Percentiles rank a stretch among this genome's conserved stretches.
phyloP scores from a whole-genome alignment of 1,284 basidiomycete species.

The Agaricales sp. region DNA sequence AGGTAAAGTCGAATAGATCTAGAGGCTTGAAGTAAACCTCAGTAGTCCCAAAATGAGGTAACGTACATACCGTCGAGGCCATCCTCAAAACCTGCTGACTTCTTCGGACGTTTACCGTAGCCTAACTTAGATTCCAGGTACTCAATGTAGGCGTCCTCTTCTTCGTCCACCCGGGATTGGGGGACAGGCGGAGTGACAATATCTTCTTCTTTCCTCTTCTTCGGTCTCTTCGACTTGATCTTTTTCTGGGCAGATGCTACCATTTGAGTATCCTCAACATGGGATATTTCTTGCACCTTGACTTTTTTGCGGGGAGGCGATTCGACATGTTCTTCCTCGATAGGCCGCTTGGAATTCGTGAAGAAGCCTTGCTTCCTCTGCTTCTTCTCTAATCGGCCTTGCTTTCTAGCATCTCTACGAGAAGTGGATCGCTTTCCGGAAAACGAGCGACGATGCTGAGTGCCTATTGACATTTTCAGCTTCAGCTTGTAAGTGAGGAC shows the following conservation, averaged over 20 bases:
- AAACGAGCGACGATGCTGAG: background rate
- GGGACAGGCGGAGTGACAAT: background rate
- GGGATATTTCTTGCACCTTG: constrained; percentile 13
- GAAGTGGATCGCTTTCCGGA: constrained; percentile 13
- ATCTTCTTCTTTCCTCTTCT: background rate
- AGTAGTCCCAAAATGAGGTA: constrained; percentile 1
- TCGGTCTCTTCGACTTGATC: background rate
- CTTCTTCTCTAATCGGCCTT: constrained; percentile 46
- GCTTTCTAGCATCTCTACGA: constrained; percentile 58
- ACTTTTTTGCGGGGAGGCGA: constrained; percentile 36
- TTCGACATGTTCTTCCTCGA: constrained; percentile 29
- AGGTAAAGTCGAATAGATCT: constrained; percentile 47
- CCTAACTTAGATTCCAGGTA: constrained; percentile 69
- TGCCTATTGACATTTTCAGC: too few species aligned
- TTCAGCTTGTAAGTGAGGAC: too few species aligned
- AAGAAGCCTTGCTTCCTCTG: constrained; percentile 50
- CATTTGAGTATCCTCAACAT: background rate
- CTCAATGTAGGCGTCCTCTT: constrained; percentile 71
- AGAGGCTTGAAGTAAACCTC: constrained; percentile 2
- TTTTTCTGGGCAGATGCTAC: background rate
- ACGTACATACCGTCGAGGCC: constrained; percentile 44
- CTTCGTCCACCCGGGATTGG: constrained; percentile 24
- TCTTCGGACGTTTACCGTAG: constrained; percentile 32
- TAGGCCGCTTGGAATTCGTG: constrained; percentile 23
- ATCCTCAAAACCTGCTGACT: constrained; percentile 41